Evolutionary conservation across 345 rosid genomes (phyloP), one percentile per base, ranked within the genome.

Genomic region (Sonneratia caseolaris): DNA sequence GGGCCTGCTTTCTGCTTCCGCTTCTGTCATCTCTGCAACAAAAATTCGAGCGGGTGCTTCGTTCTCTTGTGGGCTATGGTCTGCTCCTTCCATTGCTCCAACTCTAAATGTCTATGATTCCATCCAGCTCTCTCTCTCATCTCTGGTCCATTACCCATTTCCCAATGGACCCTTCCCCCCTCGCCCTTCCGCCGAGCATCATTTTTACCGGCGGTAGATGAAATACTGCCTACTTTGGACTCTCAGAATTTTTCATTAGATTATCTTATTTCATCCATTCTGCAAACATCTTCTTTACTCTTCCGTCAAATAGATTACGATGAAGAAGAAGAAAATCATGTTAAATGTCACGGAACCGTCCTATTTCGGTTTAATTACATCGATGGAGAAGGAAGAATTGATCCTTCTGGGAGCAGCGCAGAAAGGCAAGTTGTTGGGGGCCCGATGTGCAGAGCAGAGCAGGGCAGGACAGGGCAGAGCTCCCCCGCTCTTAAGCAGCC

Each of bases 101-200:
- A 19, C 73, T 35, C 73, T 22, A 55, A 21, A 22, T 40, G 45
- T 37, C 64, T 12, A 37, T 42, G 24, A 21, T 53, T 57, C 11
- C 40, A 40, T 7, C 9, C 27, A 62, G 37, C 66, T 9, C 45
- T 56, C 22, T n/a, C 65, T 7, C 24, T 13, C 3, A n/a, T 55
- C 10, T 11, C 49, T 40, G 73, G 66, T 55, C 66, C 49, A 70
- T 19, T n/a, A 32, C 64, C 51, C 73, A 70, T 37, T 70, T 56
- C 37, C 73, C 66, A 36, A 56, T 4, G 51, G 66, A 37, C 47
- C 16, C 10, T 56, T 35, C 51, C 18, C 14, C 66, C 5, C 45
- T 42, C 10, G 45, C 45, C 45, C 45, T 42, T 42, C 3, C 45
- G 0, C 45, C 45, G 7, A 42, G 45, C 45, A 42, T 42, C 7